phyloP scores from a whole-genome alignment of 2,329 filamentous ascomycete genomes.

The Nothopassalora personata region DNA sequence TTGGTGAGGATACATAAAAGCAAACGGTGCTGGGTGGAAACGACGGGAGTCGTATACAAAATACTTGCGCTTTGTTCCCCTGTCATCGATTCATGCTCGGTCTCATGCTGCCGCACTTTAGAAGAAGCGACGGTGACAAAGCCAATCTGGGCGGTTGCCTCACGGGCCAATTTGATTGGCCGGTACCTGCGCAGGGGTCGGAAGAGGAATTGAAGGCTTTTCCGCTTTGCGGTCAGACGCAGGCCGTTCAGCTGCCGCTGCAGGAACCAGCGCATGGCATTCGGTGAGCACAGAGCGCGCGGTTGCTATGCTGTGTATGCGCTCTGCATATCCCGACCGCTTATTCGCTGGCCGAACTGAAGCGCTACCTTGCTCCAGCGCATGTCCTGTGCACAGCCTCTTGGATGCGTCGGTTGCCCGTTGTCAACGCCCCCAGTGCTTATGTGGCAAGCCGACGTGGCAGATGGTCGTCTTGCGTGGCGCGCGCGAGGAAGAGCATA shows the following conservation, averaged over 20 bases:
- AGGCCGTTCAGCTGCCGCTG: conserved; percentile 1
- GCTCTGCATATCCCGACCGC: background rate
- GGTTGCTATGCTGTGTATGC: background rate
- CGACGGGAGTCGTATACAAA: conserved; percentile 1
- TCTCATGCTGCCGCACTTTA: conserved; percentile 16
- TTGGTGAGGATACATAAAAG: no score
- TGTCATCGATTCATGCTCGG: conserved; percentile 14
- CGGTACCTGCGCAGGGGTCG: conserved; percentile 11
- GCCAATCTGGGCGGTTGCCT: conserved; percentile 12
- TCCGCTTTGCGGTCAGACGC: background rate
- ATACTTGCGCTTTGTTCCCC: conserved; percentile 8
- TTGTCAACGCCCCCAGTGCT: background rate
- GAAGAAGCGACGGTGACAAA: conserved; percentile 12
- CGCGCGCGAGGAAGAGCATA: background rate
- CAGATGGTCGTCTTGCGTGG: background rate
- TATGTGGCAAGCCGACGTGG: background rate
- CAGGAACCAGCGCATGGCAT: background rate
- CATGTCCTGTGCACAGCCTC: background rate
- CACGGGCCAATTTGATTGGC: conserved; percentile 11
- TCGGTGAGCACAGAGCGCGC: background rate
- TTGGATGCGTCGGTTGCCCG: background rate
- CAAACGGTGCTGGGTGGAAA: no score
- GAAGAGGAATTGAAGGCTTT: conserved; percentile 2
- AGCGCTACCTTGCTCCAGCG: background rate
- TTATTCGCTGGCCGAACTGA: background rate